These are phyloP conservation scores for Cetradonia linearis DNA, from an alignment of 495 filamentous ascomycete species.

Conservation along the genomic window DNA sequence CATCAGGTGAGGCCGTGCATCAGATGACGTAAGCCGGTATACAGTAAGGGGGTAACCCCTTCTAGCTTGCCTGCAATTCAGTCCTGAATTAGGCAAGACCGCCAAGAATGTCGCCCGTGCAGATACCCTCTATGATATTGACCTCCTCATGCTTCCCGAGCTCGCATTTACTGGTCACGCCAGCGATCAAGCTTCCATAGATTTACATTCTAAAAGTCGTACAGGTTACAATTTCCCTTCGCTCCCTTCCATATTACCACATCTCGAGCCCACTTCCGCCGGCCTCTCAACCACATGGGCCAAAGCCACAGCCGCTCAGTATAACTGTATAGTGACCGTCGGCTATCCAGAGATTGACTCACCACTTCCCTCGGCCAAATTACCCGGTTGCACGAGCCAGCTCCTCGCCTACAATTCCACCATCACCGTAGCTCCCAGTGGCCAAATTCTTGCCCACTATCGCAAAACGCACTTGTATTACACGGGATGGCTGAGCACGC, in stretches of 20 bases:
- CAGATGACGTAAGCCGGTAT: too few relatives aligned
- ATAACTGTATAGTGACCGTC: constrained; percentile 71
- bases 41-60: too few relatives aligned
- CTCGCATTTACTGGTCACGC: constrained; percentile 83
- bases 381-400: background rate
- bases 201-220: constrained; percentile 26
- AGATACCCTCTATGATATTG: constrained; percentile 21
- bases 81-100: constrained; percentile 43
- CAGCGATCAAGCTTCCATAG: constrained; percentile 66
- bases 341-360: constrained; percentile 75
- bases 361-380: constrained; percentile 27
- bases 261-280: constrained; percentile 64
- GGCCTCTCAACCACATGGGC: constrained; percentile 79
- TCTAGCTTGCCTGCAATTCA: constrained; percentile 76
- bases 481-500: constrained; percentile 49
- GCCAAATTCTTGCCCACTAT: constrained; percentile 69
- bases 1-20: too few relatives aligned
- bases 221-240: constrained; percentile 83
- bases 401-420: constrained; percentile 68
- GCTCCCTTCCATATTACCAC: constrained; percentile 62
- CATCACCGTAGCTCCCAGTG: constrained; percentile 62
- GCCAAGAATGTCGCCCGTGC: constrained; percentile 20
- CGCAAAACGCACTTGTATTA: constrained; percentile 85
- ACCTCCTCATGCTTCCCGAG: constrained; percentile 74
- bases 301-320: constrained; percentile 53